phyloP scores from a whole-genome alignment of 2,329 filamentous ascomycete genomes.

The Aspergillus puulaauensis region DNA sequence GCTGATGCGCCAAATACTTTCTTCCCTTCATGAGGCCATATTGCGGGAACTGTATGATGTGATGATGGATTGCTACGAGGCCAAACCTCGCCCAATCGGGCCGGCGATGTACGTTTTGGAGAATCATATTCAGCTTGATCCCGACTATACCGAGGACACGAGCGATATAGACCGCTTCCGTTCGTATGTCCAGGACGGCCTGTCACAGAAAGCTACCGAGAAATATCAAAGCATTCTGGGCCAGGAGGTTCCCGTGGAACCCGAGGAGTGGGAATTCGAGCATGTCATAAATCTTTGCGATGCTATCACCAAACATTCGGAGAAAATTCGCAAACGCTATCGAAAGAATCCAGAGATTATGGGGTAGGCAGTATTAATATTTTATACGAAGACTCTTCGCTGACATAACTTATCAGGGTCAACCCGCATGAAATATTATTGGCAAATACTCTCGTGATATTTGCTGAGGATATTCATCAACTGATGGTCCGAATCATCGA shows the following conservation, averaged over 20 bases:
- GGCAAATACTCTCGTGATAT: slow-evolving; percentile 80
- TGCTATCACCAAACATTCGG: slow-evolving; percentile 77
- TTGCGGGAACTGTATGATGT: slow-evolving; percentile 83
- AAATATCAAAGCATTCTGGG: slow-evolving; percentile 78
- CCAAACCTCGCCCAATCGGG: slow-evolving; percentile 79
- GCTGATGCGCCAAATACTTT: slow-evolving; percentile 72
- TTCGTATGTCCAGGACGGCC: slow-evolving; percentile 67
- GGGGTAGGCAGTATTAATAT: slow-evolving; percentile 52
- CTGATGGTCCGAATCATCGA: slow-evolving; percentile 80
- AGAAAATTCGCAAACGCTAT: slow-evolving; percentile 91
- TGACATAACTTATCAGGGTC: slow-evolving; percentile 35
- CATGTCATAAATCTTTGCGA: slow-evolving; percentile 89
- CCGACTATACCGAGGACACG: slow-evolving; percentile 68
- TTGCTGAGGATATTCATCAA: slow-evolving; percentile 84
- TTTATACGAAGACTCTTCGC: slow-evolving; percentile 18
- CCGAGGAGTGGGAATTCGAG: slow-evolving; percentile 84
- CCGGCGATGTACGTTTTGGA: slow-evolving; percentile 78
- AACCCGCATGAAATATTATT: slow-evolving; percentile 71
- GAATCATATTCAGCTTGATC: slow-evolving; percentile 77
- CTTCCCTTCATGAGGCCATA: slow-evolving; percentile 74
- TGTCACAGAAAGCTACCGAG: slow-evolving; percentile 72
- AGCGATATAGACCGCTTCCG: slow-evolving; percentile 73
- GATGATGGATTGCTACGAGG: slow-evolving; percentile 85
- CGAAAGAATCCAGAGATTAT: slow-evolving; percentile 83
- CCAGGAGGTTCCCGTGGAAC: slow-evolving; percentile 73